Base-by-base conservation (phyloP, 2,329 filamentous ascomycete genomes). In the Chaetomium olivaceum region DNA sequence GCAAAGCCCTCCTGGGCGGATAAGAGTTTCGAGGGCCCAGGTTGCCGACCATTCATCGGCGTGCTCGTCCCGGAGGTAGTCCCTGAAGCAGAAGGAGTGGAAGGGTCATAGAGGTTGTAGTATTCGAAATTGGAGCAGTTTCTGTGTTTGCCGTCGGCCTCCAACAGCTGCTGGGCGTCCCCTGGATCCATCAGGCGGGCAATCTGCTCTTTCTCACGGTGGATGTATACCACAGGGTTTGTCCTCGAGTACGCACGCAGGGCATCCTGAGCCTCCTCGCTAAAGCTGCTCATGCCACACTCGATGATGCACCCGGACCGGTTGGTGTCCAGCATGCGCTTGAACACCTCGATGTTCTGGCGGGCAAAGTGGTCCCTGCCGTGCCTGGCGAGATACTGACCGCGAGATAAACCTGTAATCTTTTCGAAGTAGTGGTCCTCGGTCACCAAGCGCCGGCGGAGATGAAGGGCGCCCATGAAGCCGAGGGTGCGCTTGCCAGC, bases 401-500 rank as follows among this genome's bases (percentile, higher is more conserved):
- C 82, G 58, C 87, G 83, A 19, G 83, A 85, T 61, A 85, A 80
- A 5, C 89, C 88, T 2, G 87, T 89, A 5, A 80, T 80, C 69
- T 90, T 85, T 59, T 88, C 82, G 70, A 92, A 92, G 66, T 85
- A 85, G 66, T 85, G 82, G 72, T 91, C 89, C 65, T 88, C 85
- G 54, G 90, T 90, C 58, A 92, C 82, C 5, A 92, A 81, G 54
- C 88, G 85, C 58, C 88, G 82, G 33, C 86, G 85, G 61, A 89
- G 85, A 68, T 89, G 85, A 57, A 87, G 87, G 1, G 89, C 89
- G 16, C 89, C 87, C 67, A 92, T 90, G 67, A 92, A 87, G 9
- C 88, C 90, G 29, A 92, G 79, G 21, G 88, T 90, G 48, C 88
- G 87, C 75, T 92, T 92, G 9, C 90, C 90, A 7, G 88, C 87